phyloP scores from a whole-genome alignment of 192 early-diverging fungal genomes.

The Geranomyces variabilis region DNA sequence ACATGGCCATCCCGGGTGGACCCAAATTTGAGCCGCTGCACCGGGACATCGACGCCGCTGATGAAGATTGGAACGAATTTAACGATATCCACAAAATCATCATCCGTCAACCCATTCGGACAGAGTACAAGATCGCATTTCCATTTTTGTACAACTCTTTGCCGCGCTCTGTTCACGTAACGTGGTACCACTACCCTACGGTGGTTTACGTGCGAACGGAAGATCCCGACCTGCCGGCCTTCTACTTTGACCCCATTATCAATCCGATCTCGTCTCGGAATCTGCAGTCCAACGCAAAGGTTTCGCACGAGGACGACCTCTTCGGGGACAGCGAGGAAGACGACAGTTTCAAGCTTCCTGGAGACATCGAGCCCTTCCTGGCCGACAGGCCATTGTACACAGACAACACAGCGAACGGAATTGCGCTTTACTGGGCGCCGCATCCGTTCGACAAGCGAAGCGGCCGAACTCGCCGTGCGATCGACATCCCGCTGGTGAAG shows the following conservation, averaged over 20 bases:
- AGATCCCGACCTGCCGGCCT: constrained; percentile 95
- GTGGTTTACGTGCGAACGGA: constrained; percentile 87
- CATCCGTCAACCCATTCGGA: constrained; percentile 96
- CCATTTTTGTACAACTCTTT: constrained; percentile 98
- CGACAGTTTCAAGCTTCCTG: constrained; percentile 85
- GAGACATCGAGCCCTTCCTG: constrained; percentile 79
- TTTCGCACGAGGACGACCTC: constrained; percentile 70
- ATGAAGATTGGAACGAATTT: constrained; percentile 99
- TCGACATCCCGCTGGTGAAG: constrained; percentile 94
- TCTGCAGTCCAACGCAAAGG: constrained; percentile 53
- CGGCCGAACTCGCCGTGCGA: constrained; percentile 85
- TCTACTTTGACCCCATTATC: constrained; percentile 96
- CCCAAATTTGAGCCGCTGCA: constrained; percentile 97
- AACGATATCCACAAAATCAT: constrained; percentile 99
- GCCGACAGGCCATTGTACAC: constrained; percentile 77
- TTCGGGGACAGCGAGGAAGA: constrained; percentile 66
- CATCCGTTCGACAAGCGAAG: constrained; percentile 94
- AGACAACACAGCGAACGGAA: constrained; percentile 89
- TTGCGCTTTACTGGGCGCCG: constrained; percentile 97
- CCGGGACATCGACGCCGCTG: constrained; percentile 92
- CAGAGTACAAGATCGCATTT: constrained; percentile 99
- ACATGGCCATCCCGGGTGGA: constrained; percentile 97
- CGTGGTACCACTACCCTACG: constrained; percentile 92
- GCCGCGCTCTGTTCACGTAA: constrained; percentile 87
- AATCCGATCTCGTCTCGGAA: constrained; percentile 93